phyloP scores from a whole-genome alignment of 768 basidiomycete genomes.

The Heimioporus sp. region DNA sequence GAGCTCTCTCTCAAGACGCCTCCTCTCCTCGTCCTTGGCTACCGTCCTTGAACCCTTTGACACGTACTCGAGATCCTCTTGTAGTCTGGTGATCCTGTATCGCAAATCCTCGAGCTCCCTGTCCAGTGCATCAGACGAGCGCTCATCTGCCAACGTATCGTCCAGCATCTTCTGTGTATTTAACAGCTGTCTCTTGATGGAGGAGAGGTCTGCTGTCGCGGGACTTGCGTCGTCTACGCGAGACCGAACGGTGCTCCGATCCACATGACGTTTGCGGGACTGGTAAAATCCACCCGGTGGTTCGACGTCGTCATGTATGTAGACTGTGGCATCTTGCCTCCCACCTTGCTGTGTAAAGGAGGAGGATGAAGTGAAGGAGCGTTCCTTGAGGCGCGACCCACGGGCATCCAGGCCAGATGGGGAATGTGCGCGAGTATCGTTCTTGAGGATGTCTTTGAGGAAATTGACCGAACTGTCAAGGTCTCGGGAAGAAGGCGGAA shows the following conservation, averaged over 20 bases:
- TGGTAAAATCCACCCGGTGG: slow-evolving; percentile 71
- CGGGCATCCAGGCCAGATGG: slow-evolving; percentile 51
- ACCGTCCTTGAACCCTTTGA: slow-evolving; percentile 68
- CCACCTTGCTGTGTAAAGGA: slow-evolving; percentile 47
- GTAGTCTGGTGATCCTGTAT: slow-evolving; percentile 80
- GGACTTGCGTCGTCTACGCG: slow-evolving; percentile 63
- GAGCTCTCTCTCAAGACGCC: slow-evolving; percentile 86
- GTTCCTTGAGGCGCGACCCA: slow-evolving; percentile 61
- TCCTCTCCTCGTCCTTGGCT: slow-evolving; percentile 80
- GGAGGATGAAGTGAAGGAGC: slow-evolving; percentile 64
- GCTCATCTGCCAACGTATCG: slow-evolving; percentile 61
- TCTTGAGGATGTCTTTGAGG: slow-evolving; percentile 81
- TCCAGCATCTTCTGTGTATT: slow-evolving; percentile 83
- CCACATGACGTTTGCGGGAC: slow-evolving; percentile 77
- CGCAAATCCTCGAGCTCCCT: slow-evolving; percentile 85
- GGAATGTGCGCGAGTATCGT: slow-evolving; percentile 77
- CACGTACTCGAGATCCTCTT: slow-evolving; percentile 89
- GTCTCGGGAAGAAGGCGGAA: slow-evolving; percentile 89
- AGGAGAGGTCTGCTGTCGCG: slow-evolving; percentile 67
- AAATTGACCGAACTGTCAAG: slow-evolving; percentile 88
- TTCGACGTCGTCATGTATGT: slow-evolving; percentile 73
- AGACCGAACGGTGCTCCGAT: slow-evolving; percentile 77
- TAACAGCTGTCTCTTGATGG: slow-evolving; percentile 80
- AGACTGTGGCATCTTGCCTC: slow-evolving; percentile 87
- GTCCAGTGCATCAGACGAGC: slow-evolving; percentile 89